Conservation (phyloP, 306 rosid species). For the Inga laurina region DNA sequence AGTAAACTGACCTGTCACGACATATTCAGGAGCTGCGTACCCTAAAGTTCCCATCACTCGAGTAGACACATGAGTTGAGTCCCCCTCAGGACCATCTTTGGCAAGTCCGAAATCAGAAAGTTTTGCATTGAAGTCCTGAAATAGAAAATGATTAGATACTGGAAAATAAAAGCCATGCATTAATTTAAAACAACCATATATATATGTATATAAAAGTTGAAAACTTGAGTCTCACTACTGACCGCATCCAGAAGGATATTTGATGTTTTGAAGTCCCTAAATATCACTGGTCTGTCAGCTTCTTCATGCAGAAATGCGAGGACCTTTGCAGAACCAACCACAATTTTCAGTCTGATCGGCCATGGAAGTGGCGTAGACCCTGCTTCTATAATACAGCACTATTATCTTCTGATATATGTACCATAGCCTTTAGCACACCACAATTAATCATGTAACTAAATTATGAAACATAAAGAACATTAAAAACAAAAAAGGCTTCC, state of each 20-base stretch:
- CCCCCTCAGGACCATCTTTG: constrained; percentile 67
- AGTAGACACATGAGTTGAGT: constrained; percentile 61
- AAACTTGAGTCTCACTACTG: constrained; percentile 11
- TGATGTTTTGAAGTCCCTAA: constrained; percentile 69
- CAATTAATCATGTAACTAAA: neutral
- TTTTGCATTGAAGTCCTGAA: constrained; percentile 62
- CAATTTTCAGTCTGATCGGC: constrained; percentile 56
- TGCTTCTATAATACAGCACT: constrained; percentile 12
- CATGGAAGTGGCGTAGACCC: constrained; percentile 54
- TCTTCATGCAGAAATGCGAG: constrained; percentile 76
- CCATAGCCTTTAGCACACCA: no score
- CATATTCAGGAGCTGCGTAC: constrained; percentile 71
- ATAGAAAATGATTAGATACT: constrained; percentile 7
- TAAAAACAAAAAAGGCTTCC: neutral
- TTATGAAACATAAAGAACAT: neutral
- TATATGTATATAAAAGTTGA: neutral
- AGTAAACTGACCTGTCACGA: constrained; percentile 59
- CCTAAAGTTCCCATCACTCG: constrained; percentile 66
- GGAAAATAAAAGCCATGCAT: neutral
- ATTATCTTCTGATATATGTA: neutral
- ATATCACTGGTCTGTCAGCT: constrained; percentile 52
- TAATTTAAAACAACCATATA: neutral
- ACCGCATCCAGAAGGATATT: constrained; percentile 62
- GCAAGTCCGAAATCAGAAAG: constrained; percentile 79
- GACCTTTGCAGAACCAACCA: constrained; percentile 68